A percentile compares a stretch with the other conserved stretches of the same genome.
Conservation (phyloP, 495 filamentous ascomycete genomes). For the Alectoria sarmentosa region DNA sequence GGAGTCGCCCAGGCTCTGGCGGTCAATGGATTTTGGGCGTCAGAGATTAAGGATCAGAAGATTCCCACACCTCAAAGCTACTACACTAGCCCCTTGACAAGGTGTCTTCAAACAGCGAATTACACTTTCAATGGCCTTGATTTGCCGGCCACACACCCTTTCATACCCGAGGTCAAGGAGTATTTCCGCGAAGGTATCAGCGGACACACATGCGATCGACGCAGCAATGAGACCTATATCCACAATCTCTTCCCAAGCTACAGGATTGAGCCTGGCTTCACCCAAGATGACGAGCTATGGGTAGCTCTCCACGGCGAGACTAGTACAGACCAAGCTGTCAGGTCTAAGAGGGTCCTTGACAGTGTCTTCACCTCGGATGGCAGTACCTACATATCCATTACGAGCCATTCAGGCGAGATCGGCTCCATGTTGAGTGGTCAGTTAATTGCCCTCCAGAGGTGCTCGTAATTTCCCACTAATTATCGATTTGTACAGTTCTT, state of each 20-base stretch:
- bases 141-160: slow-evolving; percentile 41
- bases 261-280: slow-evolving; percentile 55
- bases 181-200: slow-evolving; percentile 64
- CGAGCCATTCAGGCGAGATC: slow-evolving; percentile 63
- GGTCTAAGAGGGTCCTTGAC: slow-evolving; percentile 51
- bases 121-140: slow-evolving; percentile 51
- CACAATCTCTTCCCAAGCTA: slow-evolving; percentile 48
- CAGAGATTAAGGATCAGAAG: slow-evolving; percentile 41
- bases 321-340: slow-evolving; percentile 44
- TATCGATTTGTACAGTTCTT: slow-evolving; percentile 32
- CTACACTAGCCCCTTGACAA: slow-evolving; percentile 62
- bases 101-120: slow-evolving; percentile 58
- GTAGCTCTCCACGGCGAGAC: slow-evolving; percentile 48
- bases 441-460: not conserved
- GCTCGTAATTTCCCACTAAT: slow-evolving; percentile 1
- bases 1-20: slow-evolving; percentile 56
- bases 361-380: slow-evolving; percentile 54
- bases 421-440: slow-evolving; percentile 45
- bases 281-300: slow-evolving; percentile 57
- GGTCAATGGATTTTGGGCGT: slow-evolving; percentile 58
- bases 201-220: slow-evolving; percentile 73
- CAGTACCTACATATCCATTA: slow-evolving; percentile 59
- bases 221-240: slow-evolving; percentile 53
- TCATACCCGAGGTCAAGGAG: slow-evolving; percentile 62
- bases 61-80: slow-evolving; percentile 59